These are phyloP conservation scores for Sextonia rubra DNA, from an alignment of 164 flowering plant genomes.

Conservation along the genomic window DNA sequence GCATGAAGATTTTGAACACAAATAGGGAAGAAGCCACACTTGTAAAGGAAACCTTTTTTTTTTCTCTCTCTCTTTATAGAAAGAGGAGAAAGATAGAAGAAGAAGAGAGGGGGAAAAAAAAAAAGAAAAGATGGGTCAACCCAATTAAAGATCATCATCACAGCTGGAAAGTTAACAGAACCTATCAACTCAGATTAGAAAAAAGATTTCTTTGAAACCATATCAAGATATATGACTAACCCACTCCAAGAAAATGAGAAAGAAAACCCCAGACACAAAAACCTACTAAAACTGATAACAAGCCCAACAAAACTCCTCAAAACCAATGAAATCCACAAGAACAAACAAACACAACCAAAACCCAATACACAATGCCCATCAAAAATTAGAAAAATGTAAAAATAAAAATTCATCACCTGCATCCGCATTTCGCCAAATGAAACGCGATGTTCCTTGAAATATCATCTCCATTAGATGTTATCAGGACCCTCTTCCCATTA, in stretches of 20 bases:
- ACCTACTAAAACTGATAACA: not conserved
- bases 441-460: conserved; percentile 60
- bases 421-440: conserved; percentile 64
- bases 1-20: no score
- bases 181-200: not conserved
- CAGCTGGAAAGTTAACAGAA: not conserved
- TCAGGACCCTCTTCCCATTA: conserved; percentile 53
- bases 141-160: not conserved
- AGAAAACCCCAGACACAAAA: not conserved
- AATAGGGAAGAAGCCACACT: no score
- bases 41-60: no score
- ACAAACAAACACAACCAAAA: not conserved
- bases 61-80: no score
- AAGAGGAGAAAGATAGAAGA: no score
- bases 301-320: not conserved
- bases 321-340: not conserved
- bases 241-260: not conserved
- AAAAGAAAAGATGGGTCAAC: not conserved
- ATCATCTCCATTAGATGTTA: conserved; percentile 74
- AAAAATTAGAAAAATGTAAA: not conserved
- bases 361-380: not conserved
- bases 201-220: not conserved
- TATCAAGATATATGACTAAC: not conserved
- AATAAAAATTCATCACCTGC: conserved; percentile 44
- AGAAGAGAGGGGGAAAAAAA: not conserved